phyloP scores from a whole-genome alignment of 2,329 filamentous ascomycete genomes.

The Orbilia blumenaviensis region DNA sequence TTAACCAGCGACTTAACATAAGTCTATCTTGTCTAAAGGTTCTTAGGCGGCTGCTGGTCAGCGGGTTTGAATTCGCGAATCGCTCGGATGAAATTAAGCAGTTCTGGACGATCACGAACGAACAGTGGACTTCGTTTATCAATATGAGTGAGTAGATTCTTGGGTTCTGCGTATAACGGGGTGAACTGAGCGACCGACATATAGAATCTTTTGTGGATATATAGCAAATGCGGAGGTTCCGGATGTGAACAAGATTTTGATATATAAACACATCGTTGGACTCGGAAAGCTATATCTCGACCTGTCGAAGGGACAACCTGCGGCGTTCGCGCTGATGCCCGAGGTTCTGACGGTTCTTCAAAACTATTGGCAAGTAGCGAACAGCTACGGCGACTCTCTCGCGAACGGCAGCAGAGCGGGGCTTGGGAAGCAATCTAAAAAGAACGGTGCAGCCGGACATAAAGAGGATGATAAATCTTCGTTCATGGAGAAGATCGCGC shows the following conservation, averaged over 20 bases:
- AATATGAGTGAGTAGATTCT: slow-evolving; percentile 61
- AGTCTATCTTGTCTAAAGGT: slow-evolving; percentile 82
- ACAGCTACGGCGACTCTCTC: slow-evolving; percentile 77
- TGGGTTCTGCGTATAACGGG: background rate
- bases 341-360: slow-evolving; percentile 79
- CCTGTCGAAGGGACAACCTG: slow-evolving; percentile 80
- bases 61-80: slow-evolving; percentile 85
- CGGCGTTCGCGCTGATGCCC: slow-evolving; percentile 82
- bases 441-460: slow-evolving; percentile 60
- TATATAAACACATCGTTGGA: slow-evolving; percentile 89
- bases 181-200: background rate
- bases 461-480: slow-evolving; percentile 64
- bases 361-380: slow-evolving; percentile 85
- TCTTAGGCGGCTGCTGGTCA: slow-evolving; percentile 78
- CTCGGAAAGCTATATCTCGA: slow-evolving; percentile 90
- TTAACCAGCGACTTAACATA: slow-evolving; percentile 70
- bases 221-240: slow-evolving; percentile 29
- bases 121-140: slow-evolving; percentile 80
- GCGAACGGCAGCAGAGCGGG: slow-evolving; percentile 67
- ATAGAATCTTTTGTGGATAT: background rate
- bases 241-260: slow-evolving; percentile 59
- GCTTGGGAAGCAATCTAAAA: slow-evolving; percentile 55
- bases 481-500: slow-evolving; percentile 78
- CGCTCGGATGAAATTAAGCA: slow-evolving; percentile 77
- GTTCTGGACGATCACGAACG: slow-evolving; percentile 81